These are phyloP conservation scores for Candida nemodendra DNA, from an alignment of 805 yeast genomes.

Conservation along the genomic window DNA sequence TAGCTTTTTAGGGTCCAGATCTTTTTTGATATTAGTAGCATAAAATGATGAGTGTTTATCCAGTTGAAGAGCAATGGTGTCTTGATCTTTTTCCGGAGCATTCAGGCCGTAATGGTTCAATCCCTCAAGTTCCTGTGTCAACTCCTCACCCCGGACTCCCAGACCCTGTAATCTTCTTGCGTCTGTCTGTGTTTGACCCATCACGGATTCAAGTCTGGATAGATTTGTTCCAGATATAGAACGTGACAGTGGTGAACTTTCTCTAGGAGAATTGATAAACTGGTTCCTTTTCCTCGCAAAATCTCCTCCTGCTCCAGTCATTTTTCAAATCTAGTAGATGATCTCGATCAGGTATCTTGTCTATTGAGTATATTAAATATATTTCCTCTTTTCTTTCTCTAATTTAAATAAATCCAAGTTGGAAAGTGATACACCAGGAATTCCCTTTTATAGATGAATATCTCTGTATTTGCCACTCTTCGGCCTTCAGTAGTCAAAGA, in stretches of 20 bases:
- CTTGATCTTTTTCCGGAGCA: conserved; percentile 49
- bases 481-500: no score
- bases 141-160: conserved; percentile 6
- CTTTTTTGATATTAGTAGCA: conserved; percentile 21
- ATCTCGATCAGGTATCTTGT: no score
- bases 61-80: conserved; percentile 22
- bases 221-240: conserved; percentile 24
- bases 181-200: conserved; percentile 5
- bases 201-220: conserved; percentile 11
- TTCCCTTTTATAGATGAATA: no score
- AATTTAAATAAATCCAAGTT: no score
- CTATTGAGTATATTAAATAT: no score
- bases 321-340: no score
- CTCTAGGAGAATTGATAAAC: conserved; percentile 20
- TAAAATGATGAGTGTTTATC: conserved; percentile 25
- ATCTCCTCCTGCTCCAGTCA: conserved; percentile 10
- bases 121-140: conserved; percentile 21
- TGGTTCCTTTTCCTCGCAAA: conserved; percentile 10
- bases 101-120: conserved; percentile 47
- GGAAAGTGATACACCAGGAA: no score
- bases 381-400: no score
- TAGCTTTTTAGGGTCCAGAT: conserved; percentile 23
- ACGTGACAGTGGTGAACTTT: conserved; percentile 27
- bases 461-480: no score
- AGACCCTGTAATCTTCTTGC: conserved; percentile 1